Conservation (phyloP, 306 rosid species). For the Neltuma alba region DNA sequence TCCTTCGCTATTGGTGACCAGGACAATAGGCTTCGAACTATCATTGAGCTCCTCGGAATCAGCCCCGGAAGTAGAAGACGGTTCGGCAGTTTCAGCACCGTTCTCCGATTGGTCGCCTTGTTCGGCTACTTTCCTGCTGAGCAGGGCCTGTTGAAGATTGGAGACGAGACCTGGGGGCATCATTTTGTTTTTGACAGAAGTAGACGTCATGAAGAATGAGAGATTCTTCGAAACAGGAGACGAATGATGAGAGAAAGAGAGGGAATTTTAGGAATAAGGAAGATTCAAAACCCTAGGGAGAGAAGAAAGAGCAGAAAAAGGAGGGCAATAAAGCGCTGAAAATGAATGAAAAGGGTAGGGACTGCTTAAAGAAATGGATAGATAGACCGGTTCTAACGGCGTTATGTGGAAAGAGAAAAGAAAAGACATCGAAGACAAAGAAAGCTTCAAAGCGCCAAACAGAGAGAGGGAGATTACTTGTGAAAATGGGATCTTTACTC, state of each 20-base stretch:
- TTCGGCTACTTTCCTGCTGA: slow-evolving; percentile 45
- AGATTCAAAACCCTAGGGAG: slow-evolving; percentile 62
- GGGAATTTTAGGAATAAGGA: slow-evolving; percentile 17
- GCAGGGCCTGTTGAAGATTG: slow-evolving; percentile 78
- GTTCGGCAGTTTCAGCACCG: slow-evolving; percentile 39
- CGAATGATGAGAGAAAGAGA: background rate
- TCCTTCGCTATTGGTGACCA: slow-evolving; percentile 79
- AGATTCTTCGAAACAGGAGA: slow-evolving; percentile 1
- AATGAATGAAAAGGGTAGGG: slow-evolving; percentile 30
- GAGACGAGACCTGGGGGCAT: slow-evolving; percentile 94
- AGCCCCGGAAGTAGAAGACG: slow-evolving; percentile 44
- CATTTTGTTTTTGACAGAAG: slow-evolving; percentile 54
- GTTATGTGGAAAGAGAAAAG: slow-evolving; percentile 41
- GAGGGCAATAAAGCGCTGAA: slow-evolving; percentile 39
- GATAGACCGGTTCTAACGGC: slow-evolving; percentile 75
- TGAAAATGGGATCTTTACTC: slow-evolving; percentile 24
- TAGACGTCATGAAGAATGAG: slow-evolving; percentile 34
- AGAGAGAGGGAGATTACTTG: background rate
- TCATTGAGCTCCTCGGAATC: slow-evolving; percentile 1
- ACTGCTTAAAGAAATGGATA: slow-evolving; percentile 28
- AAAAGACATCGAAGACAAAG: slow-evolving; percentile 10
- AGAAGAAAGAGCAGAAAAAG: slow-evolving; percentile 22
- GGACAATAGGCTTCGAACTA: slow-evolving; percentile 63
- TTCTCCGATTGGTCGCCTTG: slow-evolving; percentile 47
- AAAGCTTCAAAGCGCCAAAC: background rate